phyloP scores from a whole-genome alignment of 352 stramenopile species.

The Phytophthora idaei region DNA sequence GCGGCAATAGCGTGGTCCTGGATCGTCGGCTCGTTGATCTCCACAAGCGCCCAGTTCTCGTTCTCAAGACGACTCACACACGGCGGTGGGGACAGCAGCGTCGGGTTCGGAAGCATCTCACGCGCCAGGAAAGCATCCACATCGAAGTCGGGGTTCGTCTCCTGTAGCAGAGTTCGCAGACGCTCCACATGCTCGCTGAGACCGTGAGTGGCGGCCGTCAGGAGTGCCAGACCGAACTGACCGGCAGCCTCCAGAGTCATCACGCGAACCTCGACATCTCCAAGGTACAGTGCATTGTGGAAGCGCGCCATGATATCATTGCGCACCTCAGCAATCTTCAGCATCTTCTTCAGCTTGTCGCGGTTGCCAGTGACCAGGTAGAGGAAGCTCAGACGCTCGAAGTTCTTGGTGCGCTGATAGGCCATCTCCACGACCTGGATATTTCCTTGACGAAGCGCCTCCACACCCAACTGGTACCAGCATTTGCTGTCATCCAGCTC shows the following conservation, averaged over 20 bases:
- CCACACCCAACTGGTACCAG: constrained; percentile 97
- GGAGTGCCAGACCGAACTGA: constrained; percentile 96
- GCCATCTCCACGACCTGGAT: constrained; percentile 99
- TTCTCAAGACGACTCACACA: constrained; percentile 92
- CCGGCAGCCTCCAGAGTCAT: constrained; percentile 95
- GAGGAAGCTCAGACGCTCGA: constrained; percentile 99
- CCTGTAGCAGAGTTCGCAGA: constrained; percentile 92
- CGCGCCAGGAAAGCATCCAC: constrained; percentile 66
- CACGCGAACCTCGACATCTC: constrained; percentile 95
- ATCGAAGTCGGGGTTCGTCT: constrained; percentile 86
- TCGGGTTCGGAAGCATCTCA: constrained; percentile 69
- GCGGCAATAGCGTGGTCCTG: constrained; percentile 82
- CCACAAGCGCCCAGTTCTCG: constrained; percentile 98
- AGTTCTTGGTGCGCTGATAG: constrained; percentile 99
- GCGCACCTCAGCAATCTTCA: constrained; percentile 98
- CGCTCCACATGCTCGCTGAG: constrained; percentile 95
- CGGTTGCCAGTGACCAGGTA: constrained; percentile 99
- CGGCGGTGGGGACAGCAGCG: constrained; percentile 93
- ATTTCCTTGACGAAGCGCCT: constrained; percentile 98
- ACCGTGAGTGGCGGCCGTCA: constrained; percentile 96
- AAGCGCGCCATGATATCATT: constrained; percentile 99
- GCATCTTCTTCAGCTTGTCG: constrained; percentile 99
- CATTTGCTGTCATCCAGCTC: constrained; percentile 95
- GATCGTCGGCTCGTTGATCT: constrained; percentile 92
- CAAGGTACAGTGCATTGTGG: constrained; percentile 98